Evolutionary conservation across 1,284 basidiomycete genomes (phyloP).

Genomic region (Sanguinoderma infundibulare): DNA sequence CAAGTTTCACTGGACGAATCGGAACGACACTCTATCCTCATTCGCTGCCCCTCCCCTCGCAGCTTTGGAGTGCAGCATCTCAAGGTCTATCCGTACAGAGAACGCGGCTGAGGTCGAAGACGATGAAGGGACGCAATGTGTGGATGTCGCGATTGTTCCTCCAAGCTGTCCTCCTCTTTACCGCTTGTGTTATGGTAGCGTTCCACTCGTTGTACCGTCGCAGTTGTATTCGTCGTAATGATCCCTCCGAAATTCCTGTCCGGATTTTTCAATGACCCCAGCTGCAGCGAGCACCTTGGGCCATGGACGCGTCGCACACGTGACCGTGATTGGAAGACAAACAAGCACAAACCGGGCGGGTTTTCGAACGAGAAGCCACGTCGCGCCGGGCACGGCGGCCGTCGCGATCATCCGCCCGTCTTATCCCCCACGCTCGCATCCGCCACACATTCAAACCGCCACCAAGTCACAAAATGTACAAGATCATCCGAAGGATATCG

Average conservation of each 20-base stretch:
- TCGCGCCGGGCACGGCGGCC: constrained; percentile 22
- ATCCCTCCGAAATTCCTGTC: background rate
- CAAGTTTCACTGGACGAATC: too few relatives aligned
- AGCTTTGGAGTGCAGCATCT: background rate
- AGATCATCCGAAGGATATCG: constrained; percentile 71
- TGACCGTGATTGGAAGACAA: constrained; percentile 22
- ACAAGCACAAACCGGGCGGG: constrained; percentile 20
- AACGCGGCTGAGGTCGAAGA: background rate
- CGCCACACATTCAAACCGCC: background rate
- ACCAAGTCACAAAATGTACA: constrained; percentile 50
- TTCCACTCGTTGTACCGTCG: background rate
- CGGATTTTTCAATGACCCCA: background rate
- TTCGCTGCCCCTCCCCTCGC: background rate
- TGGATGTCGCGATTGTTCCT: background rate
- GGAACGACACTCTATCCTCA: background rate
- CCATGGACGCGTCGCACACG: constrained; percentile 14
- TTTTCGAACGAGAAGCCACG: constrained; percentile 18
- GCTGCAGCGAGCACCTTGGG: background rate
- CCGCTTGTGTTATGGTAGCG: background rate
- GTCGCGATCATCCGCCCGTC: constrained; percentile 7
- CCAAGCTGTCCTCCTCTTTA: background rate
- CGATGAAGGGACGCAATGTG: background rate
- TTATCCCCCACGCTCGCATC: constrained; percentile 12
- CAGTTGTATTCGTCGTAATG: background rate
- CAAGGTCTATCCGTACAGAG: background rate